These are phyloP conservation scores for Fusarium camptoceras DNA, from an alignment of 2,329 filamentous ascomycete genomes.

Conservation along the genomic window DNA sequence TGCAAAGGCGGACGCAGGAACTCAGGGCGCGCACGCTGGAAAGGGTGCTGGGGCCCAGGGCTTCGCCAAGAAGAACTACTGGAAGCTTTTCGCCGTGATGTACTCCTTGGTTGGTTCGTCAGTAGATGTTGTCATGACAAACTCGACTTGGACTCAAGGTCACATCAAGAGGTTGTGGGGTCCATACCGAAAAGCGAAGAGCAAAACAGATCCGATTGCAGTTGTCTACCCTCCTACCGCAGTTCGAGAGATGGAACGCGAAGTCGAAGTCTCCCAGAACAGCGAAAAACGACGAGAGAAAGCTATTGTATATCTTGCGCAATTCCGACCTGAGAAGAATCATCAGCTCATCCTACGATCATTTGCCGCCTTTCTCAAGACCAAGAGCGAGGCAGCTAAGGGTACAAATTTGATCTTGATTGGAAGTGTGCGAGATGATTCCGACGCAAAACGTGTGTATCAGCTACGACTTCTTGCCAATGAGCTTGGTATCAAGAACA, in stretches of 20 bases:
- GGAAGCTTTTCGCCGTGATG: conserved; percentile 83
- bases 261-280: conserved; percentile 75
- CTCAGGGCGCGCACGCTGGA: conserved; percentile 84
- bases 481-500: conserved; percentile 85
- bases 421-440: conserved; percentile 89
- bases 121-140: conserved; percentile 96
- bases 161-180: conserved; percentile 88
- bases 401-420: conserved; percentile 81
- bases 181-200: conserved; percentile 60
- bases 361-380: conserved; percentile 80
- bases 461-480: conserved; percentile 86
- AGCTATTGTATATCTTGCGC: conserved; percentile 90
- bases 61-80: conserved; percentile 81
- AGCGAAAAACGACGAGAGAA: conserved; percentile 78
- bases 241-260: conserved; percentile 82
- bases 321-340: conserved; percentile 98
- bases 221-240: conserved; percentile 94
- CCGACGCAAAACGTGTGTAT: conserved; percentile 86
- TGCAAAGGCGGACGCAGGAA: conserved; percentile 66
- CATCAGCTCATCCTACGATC: conserved; percentile 87
- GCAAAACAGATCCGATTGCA: conserved; percentile 66
- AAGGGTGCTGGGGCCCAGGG: conserved; percentile 80
- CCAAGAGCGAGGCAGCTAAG: conserved; percentile 60
- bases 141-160: conserved; percentile 91
- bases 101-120: conserved; percentile 87